A percentile compares a stretch with the other conserved stretches of the same genome.
Conservation (phyloP, 1,284 basidiomycete species). For the Mrakiaceae sp. region DNA sequence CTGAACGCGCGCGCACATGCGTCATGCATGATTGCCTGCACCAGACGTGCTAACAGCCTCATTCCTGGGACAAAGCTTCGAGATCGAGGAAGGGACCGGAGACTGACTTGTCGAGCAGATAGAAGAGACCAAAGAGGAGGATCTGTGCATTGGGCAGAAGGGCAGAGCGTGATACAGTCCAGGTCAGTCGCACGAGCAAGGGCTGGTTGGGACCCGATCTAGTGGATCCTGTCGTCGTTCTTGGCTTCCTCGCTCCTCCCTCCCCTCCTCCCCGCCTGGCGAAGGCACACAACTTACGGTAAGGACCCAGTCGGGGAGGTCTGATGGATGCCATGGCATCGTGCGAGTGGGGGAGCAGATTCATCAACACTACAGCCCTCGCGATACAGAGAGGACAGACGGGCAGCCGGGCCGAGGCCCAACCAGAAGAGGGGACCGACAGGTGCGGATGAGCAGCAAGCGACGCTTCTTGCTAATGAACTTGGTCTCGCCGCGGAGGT, state of each 20-base stretch:
- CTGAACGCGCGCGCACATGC: neutral
- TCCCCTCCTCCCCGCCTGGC: neutral
- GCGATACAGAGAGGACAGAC: neutral
- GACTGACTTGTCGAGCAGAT: constrained; percentile 2
- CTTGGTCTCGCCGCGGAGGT: neutral
- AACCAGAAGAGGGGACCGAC: neutral
- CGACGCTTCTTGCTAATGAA: neutral
- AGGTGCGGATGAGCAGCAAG: constrained; percentile 1
- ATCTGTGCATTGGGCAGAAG: neutral
- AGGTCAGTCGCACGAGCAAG: neutral
- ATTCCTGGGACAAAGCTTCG: neutral
- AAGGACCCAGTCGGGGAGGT: neutral
- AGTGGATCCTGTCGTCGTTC: neutral
- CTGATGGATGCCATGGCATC: neutral
- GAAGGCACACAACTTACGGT: neutral
- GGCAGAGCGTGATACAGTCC: neutral
- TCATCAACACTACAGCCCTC: neutral
- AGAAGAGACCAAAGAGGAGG: constrained; percentile 7
- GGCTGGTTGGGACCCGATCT: neutral
- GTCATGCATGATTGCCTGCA: too few species aligned
- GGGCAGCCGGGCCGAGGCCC: neutral
- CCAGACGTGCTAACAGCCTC: neutral
- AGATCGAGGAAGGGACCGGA: neutral
- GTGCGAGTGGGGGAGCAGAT: neutral
- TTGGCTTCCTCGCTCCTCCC: too few species aligned